phyloP scores from a whole-genome alignment of 2,329 filamentous ascomycete genomes.

The Xylariales sp. region DNA sequence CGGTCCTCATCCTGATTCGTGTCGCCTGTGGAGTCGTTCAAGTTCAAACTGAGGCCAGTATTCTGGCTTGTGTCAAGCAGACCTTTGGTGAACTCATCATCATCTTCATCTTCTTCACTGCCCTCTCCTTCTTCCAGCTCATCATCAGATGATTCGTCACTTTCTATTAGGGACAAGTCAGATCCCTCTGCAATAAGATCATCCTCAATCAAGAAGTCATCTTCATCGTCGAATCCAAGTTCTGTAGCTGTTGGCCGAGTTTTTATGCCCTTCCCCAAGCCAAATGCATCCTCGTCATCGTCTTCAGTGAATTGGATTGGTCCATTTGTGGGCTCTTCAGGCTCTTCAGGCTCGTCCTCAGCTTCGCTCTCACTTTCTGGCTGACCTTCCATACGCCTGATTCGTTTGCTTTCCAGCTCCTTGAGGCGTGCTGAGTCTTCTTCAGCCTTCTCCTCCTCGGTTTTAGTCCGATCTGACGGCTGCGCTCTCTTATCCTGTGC shows the following conservation, averaged over 20 bases:
- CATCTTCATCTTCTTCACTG: slow-evolving; percentile 38
- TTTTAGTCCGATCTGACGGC: slow-evolving; percentile 85
- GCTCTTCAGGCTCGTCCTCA: slow-evolving; percentile 25
- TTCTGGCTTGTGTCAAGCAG: slow-evolving; percentile 56
- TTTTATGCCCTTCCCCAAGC: slow-evolving; percentile 56
- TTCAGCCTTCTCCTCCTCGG: slow-evolving; percentile 76
- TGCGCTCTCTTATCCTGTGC: slow-evolving; percentile 79
- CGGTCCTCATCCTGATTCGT: slow-evolving; percentile 40
- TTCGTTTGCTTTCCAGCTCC: slow-evolving; percentile 76
- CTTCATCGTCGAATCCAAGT: slow-evolving; percentile 83
- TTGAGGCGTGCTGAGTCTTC: slow-evolving; percentile 74
- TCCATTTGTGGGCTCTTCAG: slow-evolving; percentile 18
- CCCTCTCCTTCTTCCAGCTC: slow-evolving; percentile 47
- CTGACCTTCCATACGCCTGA: slow-evolving; percentile 84
- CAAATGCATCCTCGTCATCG: slow-evolving; percentile 53
- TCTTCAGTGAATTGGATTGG: slow-evolving; percentile 25
- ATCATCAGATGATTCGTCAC: slow-evolving; percentile 17
- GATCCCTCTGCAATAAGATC: slow-evolving; percentile 69
- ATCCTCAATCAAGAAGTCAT: slow-evolving; percentile 88
- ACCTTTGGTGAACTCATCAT: slow-evolving; percentile 70
- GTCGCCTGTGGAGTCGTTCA: slow-evolving; percentile 31
- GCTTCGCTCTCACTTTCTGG: slow-evolving; percentile 35
- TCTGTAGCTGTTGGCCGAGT: slow-evolving; percentile 53
- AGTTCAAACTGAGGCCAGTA: slow-evolving; percentile 40
- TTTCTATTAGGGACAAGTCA: slow-evolving; percentile 7